Evolutionary conservation across 805 yeast species (phyloP), one percentile per base, ranked within the genome.

Genomic region (Ogataea populi-albae): DNA sequence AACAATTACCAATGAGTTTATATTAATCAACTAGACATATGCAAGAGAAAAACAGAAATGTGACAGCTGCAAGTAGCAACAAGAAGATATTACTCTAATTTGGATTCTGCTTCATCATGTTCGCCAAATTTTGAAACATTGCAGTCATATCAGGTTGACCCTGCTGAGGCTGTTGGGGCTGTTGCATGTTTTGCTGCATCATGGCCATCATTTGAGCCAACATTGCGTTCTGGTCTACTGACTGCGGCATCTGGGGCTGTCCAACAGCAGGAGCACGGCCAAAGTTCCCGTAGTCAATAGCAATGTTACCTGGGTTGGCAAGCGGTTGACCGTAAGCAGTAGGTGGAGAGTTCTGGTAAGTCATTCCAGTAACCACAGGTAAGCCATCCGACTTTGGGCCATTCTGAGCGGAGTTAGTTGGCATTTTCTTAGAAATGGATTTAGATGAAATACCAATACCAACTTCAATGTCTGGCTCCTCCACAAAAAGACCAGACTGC

Each of bases 401-500:
- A 59, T 82, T 81, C 64, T 85, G 76, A 4, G 88, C 76, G 14
- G 86, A 79, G 59, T 88, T 88, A 4, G 95, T 86, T 12, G 96
- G 95, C 95, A 87, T 85, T 58, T 86, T 85, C 63, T 79, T 80
- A 8, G 94, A 82, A 62, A 86, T 86, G 14, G 96, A 88, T 61
- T 89, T 89, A 4, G 96, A 86, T 1, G 95, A 82, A 32, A 86
- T 85, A 44, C 97, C 97, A 31, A 86, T 79, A 33, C 98, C 98
- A 36, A 93, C 86, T 59, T 89, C 96, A 51, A 91, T 93, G 65
- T 93, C 98, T 3, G 98, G 98, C 64, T 93, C 98, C 59, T 93
- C 98, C 57, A 93, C 77, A 11, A 81, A 86, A 53, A 86, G 65
- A 34, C 95, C 95, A 27, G 86, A 72, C 41, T 67, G 78, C 41